Evolutionary conservation across 176 grass and related monocot species (phyloP).

Genomic region (Aegilops umbellulata): DNA sequence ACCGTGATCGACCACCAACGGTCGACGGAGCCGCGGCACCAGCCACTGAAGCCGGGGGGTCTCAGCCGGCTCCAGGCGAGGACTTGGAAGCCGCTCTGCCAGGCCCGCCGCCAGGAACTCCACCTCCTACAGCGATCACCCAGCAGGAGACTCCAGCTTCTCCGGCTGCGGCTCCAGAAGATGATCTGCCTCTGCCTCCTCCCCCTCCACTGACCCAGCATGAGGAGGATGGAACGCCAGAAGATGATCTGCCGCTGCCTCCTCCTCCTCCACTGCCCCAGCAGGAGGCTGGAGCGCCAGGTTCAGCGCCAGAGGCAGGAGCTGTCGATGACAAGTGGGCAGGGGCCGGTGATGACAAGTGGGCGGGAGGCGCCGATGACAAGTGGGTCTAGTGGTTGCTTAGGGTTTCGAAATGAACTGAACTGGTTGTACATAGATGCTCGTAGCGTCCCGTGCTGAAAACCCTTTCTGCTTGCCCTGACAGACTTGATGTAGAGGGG

Average conservation of each 20-base stretch:
- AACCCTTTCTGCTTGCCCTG: neutral
- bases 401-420: neutral
- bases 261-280: neutral
- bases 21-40: constrained; percentile 3
- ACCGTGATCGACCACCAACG: constrained; percentile 4
- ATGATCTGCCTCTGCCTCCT: neutral
- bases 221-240: neutral
- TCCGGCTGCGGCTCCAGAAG: neutral
- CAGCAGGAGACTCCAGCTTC: neutral
- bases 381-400: neutral
- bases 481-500: neutral
- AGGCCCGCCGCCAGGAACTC: neutral
- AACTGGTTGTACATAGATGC: neutral
- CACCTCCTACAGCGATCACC: neutral
- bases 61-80: constrained; percentile 4
- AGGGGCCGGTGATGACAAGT: no score
- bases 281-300: neutral
- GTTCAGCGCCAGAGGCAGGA: neutral
- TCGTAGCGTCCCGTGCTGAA: neutral
- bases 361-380: neutral
- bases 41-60: neutral
- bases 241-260: neutral
- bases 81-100: neutral
- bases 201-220: neutral
- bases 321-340: neutral